A percentile compares a stretch with the other conserved stretches of the same genome.
These are phyloP conservation scores for Cicer arietinum DNA, from an alignment of 306 rosid species.

Conservation along the genomic window DNA sequence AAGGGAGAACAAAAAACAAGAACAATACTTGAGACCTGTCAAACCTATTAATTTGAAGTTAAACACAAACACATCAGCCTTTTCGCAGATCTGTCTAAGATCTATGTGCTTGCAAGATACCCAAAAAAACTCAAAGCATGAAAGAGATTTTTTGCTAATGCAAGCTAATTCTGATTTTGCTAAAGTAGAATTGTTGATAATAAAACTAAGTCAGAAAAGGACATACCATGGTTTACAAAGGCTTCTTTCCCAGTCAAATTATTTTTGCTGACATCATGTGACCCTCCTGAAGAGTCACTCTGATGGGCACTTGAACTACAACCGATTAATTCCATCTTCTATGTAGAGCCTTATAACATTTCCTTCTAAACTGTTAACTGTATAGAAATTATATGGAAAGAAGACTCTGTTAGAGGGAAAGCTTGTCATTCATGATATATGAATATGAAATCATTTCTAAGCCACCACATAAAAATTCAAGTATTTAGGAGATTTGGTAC, in stretches of 20 bases:
- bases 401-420: slow-evolving; percentile 25
- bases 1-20: neutral
- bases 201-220: neutral
- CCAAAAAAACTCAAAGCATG: neutral
- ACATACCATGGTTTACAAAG: slow-evolving; percentile 59
- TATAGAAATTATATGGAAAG: slow-evolving; percentile 35
- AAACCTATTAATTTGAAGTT: slow-evolving; percentile 24
- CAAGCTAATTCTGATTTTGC: slow-evolving; percentile 12
- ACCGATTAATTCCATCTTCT: slow-evolving; percentile 55
- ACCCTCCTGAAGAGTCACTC: slow-evolving; percentile 47
- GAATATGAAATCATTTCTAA: slow-evolving; percentile 19
- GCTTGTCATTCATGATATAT: slow-evolving; percentile 6
- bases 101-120: neutral
- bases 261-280: slow-evolving; percentile 38
- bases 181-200: neutral
- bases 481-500: slow-evolving; percentile 1
- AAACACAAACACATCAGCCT: neutral
- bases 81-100: neutral
- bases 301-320: slow-evolving; percentile 50
- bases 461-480: neutral
- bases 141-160: slow-evolving; percentile 8
- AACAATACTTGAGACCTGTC: neutral
- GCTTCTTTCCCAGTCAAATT: slow-evolving; percentile 45
- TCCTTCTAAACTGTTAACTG: slow-evolving; percentile 46
- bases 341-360: slow-evolving; percentile 44